These are phyloP conservation scores for Colletotrichum siamense DNA, from an alignment of 2,329 filamentous ascomycete species.

Conservation along the genomic window DNA sequence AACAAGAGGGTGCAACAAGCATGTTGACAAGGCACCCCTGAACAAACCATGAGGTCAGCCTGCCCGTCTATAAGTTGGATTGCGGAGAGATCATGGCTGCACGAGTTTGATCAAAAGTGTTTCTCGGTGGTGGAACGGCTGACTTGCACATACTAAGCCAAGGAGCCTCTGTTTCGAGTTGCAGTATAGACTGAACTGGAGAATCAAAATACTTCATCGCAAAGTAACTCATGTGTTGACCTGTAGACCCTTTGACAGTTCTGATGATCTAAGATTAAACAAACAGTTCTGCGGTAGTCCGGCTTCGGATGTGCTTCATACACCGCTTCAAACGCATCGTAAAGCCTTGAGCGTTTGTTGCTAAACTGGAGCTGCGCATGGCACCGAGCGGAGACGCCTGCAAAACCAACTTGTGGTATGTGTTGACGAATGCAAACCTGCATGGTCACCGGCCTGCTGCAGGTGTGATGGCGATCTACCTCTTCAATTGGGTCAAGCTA, in stretches of 20 bases:
- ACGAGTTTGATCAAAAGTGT: background rate
- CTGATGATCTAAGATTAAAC: background rate
- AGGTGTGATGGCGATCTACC: background rate
- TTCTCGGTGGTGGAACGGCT: background rate
- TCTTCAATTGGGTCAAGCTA: background rate
- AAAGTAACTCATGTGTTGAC: background rate
- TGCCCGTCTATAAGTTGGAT: background rate
- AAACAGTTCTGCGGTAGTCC: background rate
- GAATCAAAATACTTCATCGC: background rate
- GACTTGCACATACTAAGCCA: background rate
- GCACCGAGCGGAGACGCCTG: background rate
- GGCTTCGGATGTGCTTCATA: background rate
- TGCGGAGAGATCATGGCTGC: slow-evolving; percentile 1
- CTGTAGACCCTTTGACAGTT: background rate
- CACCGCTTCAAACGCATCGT: background rate
- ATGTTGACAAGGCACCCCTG: background rate
- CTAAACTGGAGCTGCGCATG: background rate
- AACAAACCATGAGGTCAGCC: slow-evolving; percentile 12
- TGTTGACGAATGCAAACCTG: background rate
- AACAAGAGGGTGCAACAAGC: slow-evolving; percentile 9
- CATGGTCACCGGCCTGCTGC: background rate
- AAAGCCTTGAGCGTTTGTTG: background rate
- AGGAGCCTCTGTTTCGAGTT: background rate
- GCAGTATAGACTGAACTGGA: background rate
- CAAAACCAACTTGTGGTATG: background rate